These are phyloP conservation scores for Westerdykella ornata DNA, from an alignment of 2,329 filamentous ascomycete species.

Conservation along the genomic window DNA sequence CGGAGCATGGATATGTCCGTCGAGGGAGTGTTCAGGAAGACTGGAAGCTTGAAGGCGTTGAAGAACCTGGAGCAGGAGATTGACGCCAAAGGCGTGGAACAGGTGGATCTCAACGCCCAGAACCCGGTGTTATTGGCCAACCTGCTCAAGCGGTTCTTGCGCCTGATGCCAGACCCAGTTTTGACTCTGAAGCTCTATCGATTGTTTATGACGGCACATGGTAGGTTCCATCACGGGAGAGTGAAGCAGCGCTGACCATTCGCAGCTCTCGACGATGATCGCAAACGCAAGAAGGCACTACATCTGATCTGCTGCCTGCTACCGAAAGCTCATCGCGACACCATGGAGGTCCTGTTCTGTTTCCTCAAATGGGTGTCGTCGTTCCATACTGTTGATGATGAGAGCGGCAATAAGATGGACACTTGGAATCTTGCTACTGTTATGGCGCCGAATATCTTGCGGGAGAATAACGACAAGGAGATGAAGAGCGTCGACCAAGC, in stretches of 20 bases:
- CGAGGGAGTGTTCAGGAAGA: conserved; percentile 97
- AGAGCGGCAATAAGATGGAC: conserved; percentile 98
- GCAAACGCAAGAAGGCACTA: conserved; percentile 74
- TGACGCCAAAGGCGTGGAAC: conserved; percentile 76
- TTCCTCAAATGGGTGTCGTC: conserved; percentile 98
- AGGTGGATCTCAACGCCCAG: conserved; percentile 78
- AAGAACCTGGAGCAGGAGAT: conserved; percentile 80
- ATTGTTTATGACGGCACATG: conserved; percentile 84
- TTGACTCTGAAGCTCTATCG: conserved; percentile 92
- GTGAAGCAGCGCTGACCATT: conserved; percentile 12
- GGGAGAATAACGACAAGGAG: conserved; percentile 51
- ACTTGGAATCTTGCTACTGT: conserved; percentile 95
- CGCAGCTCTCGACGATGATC: conserved; percentile 67
- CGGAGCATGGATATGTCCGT: conserved; percentile 98
- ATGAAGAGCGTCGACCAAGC: conserved; percentile 75
- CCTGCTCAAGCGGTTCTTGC: conserved; percentile 87
- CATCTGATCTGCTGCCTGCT: conserved; percentile 89
- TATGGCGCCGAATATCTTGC: conserved; percentile 91
- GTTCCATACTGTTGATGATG: conserved; percentile 95
- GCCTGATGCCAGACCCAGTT: conserved; percentile 88
- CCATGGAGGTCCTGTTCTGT: conserved; percentile 87
- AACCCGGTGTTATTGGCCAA: conserved; percentile 91
- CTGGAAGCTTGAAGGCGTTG: conserved; percentile 93
- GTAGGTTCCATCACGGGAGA: conserved; percentile 37
- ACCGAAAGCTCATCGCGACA: conserved; percentile 87